Percentiles rank a stretch among this genome's conserved stretches.
phyloP scores from a whole-genome alignment of 2,329 filamentous ascomycete species.

The Alternaria gansuensis region DNA sequence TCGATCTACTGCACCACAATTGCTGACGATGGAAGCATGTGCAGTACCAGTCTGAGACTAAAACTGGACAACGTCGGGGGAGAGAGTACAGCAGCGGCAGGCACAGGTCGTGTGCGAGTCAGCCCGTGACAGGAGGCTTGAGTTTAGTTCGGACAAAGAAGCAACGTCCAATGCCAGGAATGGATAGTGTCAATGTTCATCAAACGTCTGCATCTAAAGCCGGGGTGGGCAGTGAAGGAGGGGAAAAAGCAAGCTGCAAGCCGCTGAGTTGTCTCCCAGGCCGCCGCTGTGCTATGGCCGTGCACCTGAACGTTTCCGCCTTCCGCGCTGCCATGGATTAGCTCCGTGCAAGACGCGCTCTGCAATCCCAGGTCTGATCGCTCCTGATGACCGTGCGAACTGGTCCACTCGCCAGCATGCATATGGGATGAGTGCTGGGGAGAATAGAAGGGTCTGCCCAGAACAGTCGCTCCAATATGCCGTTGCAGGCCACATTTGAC shows the following conservation, averaged over 20 bases:
- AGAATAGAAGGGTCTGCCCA: constrained; percentile 23
- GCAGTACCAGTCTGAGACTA: constrained; percentile 49
- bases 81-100: constrained; percentile 48
- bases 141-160: constrained; percentile 39
- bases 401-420: constrained; percentile 30
- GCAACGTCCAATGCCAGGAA: constrained; percentile 43
- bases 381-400: constrained; percentile 30
- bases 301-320: constrained; percentile 48
- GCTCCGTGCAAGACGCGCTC: constrained; percentile 34
- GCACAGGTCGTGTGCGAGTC: constrained; percentile 42
- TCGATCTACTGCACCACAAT: constrained; percentile 39
- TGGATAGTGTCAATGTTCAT: constrained; percentile 41
- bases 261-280: constrained; percentile 32
- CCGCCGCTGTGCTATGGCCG: constrained; percentile 36
- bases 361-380: constrained; percentile 31
- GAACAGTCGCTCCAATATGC: constrained; percentile 32
- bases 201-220: constrained; percentile 41
- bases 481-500: constrained; percentile 32
- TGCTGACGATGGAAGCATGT: constrained; percentile 42
- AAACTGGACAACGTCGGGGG: constrained; percentile 44
- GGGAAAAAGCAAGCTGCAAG: constrained; percentile 42
- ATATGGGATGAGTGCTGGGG: constrained; percentile 29
- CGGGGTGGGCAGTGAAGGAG: constrained; percentile 41
- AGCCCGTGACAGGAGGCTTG: constrained; percentile 43
- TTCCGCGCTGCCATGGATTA: constrained; percentile 41